These are phyloP conservation scores for Blakeslea trispora DNA, from an alignment of 371 early-diverging fungal genomes.

Conservation along the genomic window DNA sequence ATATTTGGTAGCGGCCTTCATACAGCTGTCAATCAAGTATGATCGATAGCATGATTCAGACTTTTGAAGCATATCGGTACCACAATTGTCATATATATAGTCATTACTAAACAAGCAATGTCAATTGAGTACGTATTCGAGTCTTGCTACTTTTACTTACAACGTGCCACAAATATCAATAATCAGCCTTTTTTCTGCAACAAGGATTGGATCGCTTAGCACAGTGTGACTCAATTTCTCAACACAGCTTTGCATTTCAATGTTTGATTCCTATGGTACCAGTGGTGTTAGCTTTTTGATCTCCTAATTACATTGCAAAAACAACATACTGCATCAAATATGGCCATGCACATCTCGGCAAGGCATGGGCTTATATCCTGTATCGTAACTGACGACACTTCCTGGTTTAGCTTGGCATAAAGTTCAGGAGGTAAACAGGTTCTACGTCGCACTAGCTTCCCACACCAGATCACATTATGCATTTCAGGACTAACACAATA, in stretches of 20 bases:
- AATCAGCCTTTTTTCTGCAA: constrained; percentile 28
- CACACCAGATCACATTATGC: constrained; percentile 25
- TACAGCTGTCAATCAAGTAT: constrained; percentile 27
- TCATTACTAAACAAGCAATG: constrained; percentile 22
- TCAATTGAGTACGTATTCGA: constrained; percentile 26
- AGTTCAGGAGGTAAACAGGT: constrained; percentile 20
- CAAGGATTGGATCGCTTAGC: constrained; percentile 11
- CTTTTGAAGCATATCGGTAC: constrained; percentile 16
- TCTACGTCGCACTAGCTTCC: constrained; percentile 24
- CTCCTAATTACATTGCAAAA: constrained; percentile 20
- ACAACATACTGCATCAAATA: constrained; percentile 27
- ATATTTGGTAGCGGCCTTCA: constrained; percentile 26
- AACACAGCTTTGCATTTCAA: constrained; percentile 21
- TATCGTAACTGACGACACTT: constrained; percentile 20
- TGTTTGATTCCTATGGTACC: constrained; percentile 23
- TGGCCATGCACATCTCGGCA: constrained; percentile 20
- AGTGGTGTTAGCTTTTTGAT: constrained; percentile 14
- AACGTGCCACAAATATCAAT: constrained; percentile 26
- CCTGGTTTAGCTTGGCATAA: constrained; percentile 26
- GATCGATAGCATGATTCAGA: constrained; percentile 32
- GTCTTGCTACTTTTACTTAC: constrained; percentile 29
- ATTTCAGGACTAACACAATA: too few relatives aligned
- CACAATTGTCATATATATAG: constrained; percentile 26
- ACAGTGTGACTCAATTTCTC: constrained; percentile 11
- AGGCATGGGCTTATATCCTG: constrained; percentile 27